Base-by-base conservation (phyloP, 1,284 basidiomycete species). In the Trichosporon faecale region DNA sequence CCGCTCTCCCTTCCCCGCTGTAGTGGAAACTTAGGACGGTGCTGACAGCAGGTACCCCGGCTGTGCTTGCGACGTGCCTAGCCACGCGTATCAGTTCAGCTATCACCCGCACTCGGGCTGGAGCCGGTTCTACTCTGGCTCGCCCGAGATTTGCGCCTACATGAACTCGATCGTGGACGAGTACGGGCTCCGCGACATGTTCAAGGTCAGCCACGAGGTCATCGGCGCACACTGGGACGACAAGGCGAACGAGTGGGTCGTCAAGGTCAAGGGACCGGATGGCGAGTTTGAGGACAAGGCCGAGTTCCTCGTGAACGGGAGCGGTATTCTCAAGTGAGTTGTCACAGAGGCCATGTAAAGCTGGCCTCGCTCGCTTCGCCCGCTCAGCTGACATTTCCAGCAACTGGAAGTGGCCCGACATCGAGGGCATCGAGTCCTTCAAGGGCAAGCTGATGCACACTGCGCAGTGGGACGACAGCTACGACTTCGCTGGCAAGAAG, bases 301-400 rank as follows among this genome's bases (percentile, higher is more conserved):
- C 37, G 78, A 81, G 67, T 72, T 80, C 64, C 73, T 81, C 49
- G 71, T 81, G 49, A 79, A 78, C 68, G 79, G 74, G 11, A 73
- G 68, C 1, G 80, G 79, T 1, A 66, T 77, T 2, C 46, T 72
- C 2, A 68, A 67, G 66, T 52, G 8, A 40, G 31, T 31, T 29
- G 5, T 46, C 18, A 7, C 18, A 21, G 21, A 3, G n/a, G n/a
- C n/a, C n/a, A n/a, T n/a, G n/a, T n/a, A 7, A 18, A 3, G 21
- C 49, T 21, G 3, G 21, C 18, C 5, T 7, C 21, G 8, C 49
- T 52, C 49, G 49, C 9, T 23, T 11, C 12, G 49, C 21, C 25
- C 21, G 49, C 11, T 9, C 21, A 4, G 21, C 57, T 61, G 16
- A 52, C 49, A 64, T 29, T 2, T n/a, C 5, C 4, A 64, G 49